Evolutionary conservation across 202 grass and related monocot genomes (phyloP).

Genomic region (Zoysia matrella): DNA sequence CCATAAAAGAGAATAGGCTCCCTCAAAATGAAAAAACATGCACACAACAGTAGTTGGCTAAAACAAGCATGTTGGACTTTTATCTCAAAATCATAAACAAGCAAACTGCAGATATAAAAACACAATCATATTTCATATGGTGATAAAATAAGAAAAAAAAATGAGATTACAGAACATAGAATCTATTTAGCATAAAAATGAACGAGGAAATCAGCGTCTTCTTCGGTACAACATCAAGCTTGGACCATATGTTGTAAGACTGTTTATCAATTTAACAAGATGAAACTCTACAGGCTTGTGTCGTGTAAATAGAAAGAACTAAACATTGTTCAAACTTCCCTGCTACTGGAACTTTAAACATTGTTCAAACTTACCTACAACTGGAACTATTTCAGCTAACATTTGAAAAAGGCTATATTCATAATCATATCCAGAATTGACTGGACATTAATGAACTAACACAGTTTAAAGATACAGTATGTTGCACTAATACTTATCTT

Average conservation of each 20-base stretch:
- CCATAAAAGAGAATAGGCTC: slow-evolving; percentile 13
- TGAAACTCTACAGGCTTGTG: background rate
- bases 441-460: background rate
- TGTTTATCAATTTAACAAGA: slow-evolving; percentile 22
- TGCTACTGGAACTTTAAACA: too few species aligned
- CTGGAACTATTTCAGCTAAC: background rate
- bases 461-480: background rate
- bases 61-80: background rate
- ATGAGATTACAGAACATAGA: slow-evolving; percentile 1
- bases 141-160: background rate
- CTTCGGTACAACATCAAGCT: background rate
- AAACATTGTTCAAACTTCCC: background rate
- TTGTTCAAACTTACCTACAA: background rate
- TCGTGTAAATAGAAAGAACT: background rate
- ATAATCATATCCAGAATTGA: background rate
- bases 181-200: background rate
- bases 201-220: slow-evolving; percentile 2
- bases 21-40: background rate
- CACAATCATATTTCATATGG: background rate
- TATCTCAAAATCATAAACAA: background rate
- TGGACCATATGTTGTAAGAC: slow-evolving; percentile 2
- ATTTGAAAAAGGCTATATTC: background rate
- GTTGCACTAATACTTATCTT: slow-evolving; percentile 8
- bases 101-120: background rate
- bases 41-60: background rate